Evolutionary conservation across 768 basidiomycete species (phyloP).

Genomic region (Pleurotus platypus): DNA sequence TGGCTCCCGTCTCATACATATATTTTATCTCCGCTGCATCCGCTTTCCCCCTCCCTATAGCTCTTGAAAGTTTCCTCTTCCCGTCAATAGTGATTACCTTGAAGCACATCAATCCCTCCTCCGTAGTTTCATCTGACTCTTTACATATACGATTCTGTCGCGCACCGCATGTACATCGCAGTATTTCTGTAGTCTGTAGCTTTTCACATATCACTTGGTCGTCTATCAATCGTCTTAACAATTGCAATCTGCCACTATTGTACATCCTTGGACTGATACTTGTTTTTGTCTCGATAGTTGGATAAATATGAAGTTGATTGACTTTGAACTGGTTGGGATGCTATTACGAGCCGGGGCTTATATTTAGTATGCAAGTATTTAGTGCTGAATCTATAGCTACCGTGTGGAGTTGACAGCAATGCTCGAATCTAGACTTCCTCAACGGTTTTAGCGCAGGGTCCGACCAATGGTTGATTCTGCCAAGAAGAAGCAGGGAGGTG

Average conservation of each 20-base stretch:
- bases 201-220: not conserved
- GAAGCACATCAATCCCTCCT: not conserved
- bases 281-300: not conserved
- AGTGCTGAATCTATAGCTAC: not conserved
- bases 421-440: not conserved
- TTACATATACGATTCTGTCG: not conserved
- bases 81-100: too few relatives aligned
- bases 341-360: not conserved
- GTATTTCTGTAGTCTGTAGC: constrained; percentile 9
- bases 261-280: not conserved
- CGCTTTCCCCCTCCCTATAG: not conserved
- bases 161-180: constrained; percentile 6
- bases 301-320: not conserved
- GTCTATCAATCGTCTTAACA: not conserved
- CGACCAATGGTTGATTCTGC: not conserved
- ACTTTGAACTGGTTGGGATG: not conserved
- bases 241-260: not conserved
- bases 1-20: not conserved
- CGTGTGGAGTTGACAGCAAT: not conserved
- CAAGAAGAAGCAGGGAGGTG: not conserved
- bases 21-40: constrained; percentile 7
- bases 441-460: not conserved
- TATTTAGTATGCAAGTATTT: not conserved
- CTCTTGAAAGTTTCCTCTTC: too few relatives aligned
- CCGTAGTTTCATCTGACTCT: not conserved